Evolutionary conservation across 1,284 basidiomycete species (phyloP).

Genomic region (Ceratorhiza oryzae-sativae): DNA sequence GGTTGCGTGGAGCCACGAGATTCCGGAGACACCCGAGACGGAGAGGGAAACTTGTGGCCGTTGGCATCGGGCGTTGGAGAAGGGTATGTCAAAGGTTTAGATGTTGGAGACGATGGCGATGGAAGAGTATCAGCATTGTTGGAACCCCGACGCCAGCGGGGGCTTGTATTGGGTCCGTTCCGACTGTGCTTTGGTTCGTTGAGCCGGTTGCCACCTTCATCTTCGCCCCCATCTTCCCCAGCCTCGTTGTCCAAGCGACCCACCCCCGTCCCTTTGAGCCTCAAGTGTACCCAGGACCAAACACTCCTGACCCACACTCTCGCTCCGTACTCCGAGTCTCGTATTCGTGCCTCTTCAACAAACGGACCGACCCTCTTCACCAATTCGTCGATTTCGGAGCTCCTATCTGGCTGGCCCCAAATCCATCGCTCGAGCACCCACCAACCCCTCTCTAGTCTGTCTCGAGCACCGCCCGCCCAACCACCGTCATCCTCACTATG

Average conservation of each 20-base stretch:
- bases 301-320: background rate
- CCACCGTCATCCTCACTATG: constrained; percentile 18
- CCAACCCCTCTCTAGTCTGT: background rate
- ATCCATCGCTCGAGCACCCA: constrained; percentile 6
- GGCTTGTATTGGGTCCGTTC: too few species aligned
- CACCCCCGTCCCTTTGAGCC: background rate
- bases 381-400: constrained; percentile 59
- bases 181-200: too few species aligned
- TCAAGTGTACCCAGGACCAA: background rate
- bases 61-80: background rate
- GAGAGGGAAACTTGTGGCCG: background rate
- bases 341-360: constrained; percentile 56
- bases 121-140: background rate
- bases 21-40: background rate
- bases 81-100: background rate
- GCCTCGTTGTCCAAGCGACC: background rate
- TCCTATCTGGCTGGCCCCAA: constrained; percentile 26
- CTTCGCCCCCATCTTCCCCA: background rate
- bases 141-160: background rate
- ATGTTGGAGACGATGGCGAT: constrained; percentile 3
- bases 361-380: constrained; percentile 69
- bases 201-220: too few species aligned
- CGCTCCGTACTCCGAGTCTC: constrained; percentile 20
- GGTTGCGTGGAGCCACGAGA: background rate
- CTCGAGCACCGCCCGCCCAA: constrained; percentile 3